Base-by-base conservation (phyloP, 2,329 filamentous ascomycete genomes). In the Cercospora zeina region DNA sequence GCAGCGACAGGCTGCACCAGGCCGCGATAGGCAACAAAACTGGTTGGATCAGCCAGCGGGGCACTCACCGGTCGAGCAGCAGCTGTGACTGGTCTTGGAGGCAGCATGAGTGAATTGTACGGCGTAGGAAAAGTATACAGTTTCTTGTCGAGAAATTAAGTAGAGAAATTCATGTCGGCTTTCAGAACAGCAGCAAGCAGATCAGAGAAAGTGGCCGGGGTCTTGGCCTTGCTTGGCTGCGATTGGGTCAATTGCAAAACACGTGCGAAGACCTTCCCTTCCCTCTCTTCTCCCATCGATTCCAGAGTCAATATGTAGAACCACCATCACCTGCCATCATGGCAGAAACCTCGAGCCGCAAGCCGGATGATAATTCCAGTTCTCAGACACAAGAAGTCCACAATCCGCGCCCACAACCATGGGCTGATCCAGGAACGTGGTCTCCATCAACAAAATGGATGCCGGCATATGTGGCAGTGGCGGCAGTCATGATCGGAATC, bases 391-490 rank as follows among this genome's bases (percentile, higher is more conserved):
- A 11, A 50, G 47, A 31, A 45, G 9, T 16, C 27, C 36, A 14
- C 27, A 30, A 60, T 24, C 11, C 13, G 7, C 59, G 60, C 27
- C 62, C 58, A 30, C 61, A 63, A 36, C 58, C 65, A 9, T 71
- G 69, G 68, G 50, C 59, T 10, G 66, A 69, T 58, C 64, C 63
- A 8, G 61, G 61, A 27, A 70, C 66, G 19, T 72, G 70, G 70
- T 57, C 65, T 1, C 34, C 37, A 21, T 61, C 62, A 9, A 57
- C 68, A 10, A 65, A 67, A 59, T 68, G 61, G 53, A 51, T 64
- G 33, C 65, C 65, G 2, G 65, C 59, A 27, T 65, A 67, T 49
- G 37, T 65, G 13, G 56, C 50, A 27, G 24, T 62, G 13, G 61
- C 59, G 13, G 65, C 67, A 11, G 58, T 66, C 10, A 63, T 53